These are phyloP conservation scores for Gypsophila paniculata DNA, from an alignment of 179 eudicot genomes.

Conservation along the genomic window DNA sequence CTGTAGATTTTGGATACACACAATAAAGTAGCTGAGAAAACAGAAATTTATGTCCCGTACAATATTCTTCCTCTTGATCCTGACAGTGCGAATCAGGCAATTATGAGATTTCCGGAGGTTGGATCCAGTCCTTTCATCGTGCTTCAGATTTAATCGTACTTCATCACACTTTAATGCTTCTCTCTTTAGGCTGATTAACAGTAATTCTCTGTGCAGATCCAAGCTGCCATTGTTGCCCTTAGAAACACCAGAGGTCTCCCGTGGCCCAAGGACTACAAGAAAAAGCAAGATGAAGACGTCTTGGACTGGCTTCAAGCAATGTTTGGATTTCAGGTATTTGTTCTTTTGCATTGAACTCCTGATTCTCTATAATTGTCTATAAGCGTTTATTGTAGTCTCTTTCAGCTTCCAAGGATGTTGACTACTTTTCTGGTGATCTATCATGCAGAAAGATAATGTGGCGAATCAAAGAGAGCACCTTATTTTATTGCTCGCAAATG, in stretches of 20 bases:
- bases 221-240: slow-evolving; percentile 86
- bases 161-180: not conserved
- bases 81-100: slow-evolving; percentile 93
- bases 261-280: slow-evolving; percentile 93
- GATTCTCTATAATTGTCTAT: not conserved
- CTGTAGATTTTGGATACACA: slow-evolving; percentile 85
- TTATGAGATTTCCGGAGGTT: slow-evolving; percentile 96
- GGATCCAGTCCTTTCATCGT: not conserved
- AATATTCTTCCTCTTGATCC: slow-evolving; percentile 98
- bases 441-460: slow-evolving; percentile 84
- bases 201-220: slow-evolving; percentile 52
- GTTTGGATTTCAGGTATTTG: slow-evolving; percentile 91
- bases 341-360: not conserved
- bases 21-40: slow-evolving; percentile 94
- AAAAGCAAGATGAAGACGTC: slow-evolving; percentile 89
- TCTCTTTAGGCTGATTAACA: not conserved
- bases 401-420: not conserved
- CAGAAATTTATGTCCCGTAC: slow-evolving; percentile 80
- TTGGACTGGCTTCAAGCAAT: slow-evolving; percentile 95
- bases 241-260: slow-evolving; percentile 97
- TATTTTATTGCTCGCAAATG: slow-evolving; percentile 94
- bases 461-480: slow-evolving; percentile 98
- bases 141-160: not conserved
- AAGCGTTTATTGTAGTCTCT: not conserved
- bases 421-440: slow-evolving; percentile 10